phyloP scores from a whole-genome alignment of 768 basidiomycete genomes.

The Boletus rubescentipes region DNA sequence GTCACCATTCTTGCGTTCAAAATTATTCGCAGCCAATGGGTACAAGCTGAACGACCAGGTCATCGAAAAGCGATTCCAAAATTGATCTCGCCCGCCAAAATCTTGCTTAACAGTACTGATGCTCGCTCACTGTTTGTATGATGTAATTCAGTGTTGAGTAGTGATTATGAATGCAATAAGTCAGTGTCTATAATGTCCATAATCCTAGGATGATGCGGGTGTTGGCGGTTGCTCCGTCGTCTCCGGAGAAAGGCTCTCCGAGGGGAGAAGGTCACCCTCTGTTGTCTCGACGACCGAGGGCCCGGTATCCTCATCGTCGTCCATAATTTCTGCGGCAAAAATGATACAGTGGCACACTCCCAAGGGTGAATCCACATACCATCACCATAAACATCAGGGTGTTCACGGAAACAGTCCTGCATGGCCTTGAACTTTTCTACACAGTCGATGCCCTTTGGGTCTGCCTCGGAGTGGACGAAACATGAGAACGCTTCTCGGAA shows the following conservation, averaged over 20 bases:
- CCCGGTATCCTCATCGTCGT: slow-evolving; percentile 56
- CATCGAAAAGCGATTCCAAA: slow-evolving; percentile 75
- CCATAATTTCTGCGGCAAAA: slow-evolving; percentile 55
- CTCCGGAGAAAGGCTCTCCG: slow-evolving; percentile 7
- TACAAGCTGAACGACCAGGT: slow-evolving; percentile 66
- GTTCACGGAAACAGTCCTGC: slow-evolving; percentile 96
- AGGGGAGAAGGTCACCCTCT: slow-evolving; percentile 2
- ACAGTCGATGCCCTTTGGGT: slow-evolving; percentile 97
- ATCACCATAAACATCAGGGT: slow-evolving; percentile 94
- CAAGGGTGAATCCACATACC: slow-evolving; percentile 50
- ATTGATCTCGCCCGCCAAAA: slow-evolving; percentile 17
- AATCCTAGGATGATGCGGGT: slow-evolving; percentile 18
- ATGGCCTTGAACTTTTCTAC: slow-evolving; percentile 97
- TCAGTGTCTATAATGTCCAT: slow-evolving; percentile 24
- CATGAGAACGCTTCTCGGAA: slow-evolving; percentile 97
- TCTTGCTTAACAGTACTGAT: slow-evolving; percentile 1
- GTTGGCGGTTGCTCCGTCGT: slow-evolving; percentile 9
- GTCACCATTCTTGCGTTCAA: slow-evolving; percentile 79
- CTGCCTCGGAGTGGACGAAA: slow-evolving; percentile 90
- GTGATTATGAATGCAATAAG: slow-evolving; percentile 32
- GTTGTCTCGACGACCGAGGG: slow-evolving; percentile 2
- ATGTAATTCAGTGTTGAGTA: slow-evolving; percentile 27
- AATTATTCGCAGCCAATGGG: slow-evolving; percentile 85
- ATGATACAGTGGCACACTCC: slow-evolving; percentile 2
- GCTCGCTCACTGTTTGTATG: slow-evolving; percentile 12